Percentiles rank a stretch among this genome's conserved stretches.
These are phyloP conservation scores for Juglanconis juglandina DNA, from an alignment of 2,329 filamentous ascomycete species.

Conservation along the genomic window DNA sequence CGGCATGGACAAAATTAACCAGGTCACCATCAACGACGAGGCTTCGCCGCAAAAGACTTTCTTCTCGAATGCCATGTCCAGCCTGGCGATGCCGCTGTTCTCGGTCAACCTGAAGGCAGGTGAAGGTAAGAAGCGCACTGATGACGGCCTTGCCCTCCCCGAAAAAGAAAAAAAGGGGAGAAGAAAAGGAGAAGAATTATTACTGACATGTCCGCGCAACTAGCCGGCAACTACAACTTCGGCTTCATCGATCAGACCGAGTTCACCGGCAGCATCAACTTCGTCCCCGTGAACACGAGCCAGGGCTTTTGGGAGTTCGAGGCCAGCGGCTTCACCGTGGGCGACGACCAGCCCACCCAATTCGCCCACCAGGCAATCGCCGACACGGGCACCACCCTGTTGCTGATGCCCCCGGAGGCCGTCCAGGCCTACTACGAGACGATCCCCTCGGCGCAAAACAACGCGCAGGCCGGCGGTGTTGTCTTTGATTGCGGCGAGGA, in stretches of 20 bases:
- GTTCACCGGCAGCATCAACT: slow-evolving; percentile 57
- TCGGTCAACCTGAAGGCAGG: slow-evolving; percentile 32
- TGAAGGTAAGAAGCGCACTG: slow-evolving; percentile 26
- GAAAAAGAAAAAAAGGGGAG: background rate
- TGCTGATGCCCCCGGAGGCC: slow-evolving; percentile 50
- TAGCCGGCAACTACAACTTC: slow-evolving; percentile 34
- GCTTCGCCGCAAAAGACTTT: slow-evolving; percentile 43
- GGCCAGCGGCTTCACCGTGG: slow-evolving; percentile 51
- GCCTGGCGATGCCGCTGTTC: slow-evolving; percentile 29
- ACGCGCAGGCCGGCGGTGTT: slow-evolving; percentile 46
- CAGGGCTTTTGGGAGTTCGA: slow-evolving; percentile 62
- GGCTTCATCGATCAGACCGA: slow-evolving; percentile 51
- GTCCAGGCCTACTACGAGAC: slow-evolving; percentile 55
- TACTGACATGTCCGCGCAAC: background rate
- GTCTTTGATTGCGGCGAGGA: slow-evolving; percentile 25
- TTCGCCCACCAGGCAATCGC: slow-evolving; percentile 52
- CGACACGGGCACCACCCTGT: slow-evolving; percentile 65
- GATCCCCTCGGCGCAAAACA: slow-evolving; percentile 45
- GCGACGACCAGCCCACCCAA: slow-evolving; percentile 33
- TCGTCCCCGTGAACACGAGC: slow-evolving; percentile 50
- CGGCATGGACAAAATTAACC: slow-evolving; percentile 58
- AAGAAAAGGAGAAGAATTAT: too few relatives aligned
- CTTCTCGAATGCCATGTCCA: slow-evolving; percentile 31
- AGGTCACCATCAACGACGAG: slow-evolving; percentile 51
- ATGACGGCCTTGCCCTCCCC: slow-evolving; percentile 59